Evolutionary conservation across 2,329 filamentous ascomycete species (phyloP), one percentile per base, ranked within the genome.

Genomic region (Cladosporium oxysporum): DNA sequence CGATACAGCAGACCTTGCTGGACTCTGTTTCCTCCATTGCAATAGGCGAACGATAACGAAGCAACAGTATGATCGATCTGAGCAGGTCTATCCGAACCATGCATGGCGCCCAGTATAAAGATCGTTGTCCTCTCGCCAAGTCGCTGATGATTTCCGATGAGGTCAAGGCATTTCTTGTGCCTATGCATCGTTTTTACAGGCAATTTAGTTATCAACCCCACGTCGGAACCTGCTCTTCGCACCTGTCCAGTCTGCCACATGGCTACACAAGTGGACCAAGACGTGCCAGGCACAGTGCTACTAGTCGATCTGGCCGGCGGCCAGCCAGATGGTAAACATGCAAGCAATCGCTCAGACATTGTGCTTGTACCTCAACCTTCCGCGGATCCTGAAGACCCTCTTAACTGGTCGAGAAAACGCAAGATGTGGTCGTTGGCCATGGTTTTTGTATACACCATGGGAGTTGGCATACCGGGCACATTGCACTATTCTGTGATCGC

Each of bases 401-500:
- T 65, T n/a, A 71, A 71, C 49, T 72, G 70, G 71, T 75, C 76
- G 21, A 73, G 69, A 3, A 69, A 73, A 18, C 75, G 81, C 37
- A 83, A 83, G 66, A 60, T 77, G 6, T 63, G 81, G 29, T 80
- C 80, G 0, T 79, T 79, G 1, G 71, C 77, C 5, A 81, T 77
- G 66, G 69, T 71, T 62, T 80, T 78, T 69, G 75, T 83, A 18
- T 84, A 84, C 69, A 81, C 79, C 1, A 76, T 83, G 58, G 81
- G 81, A 73, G 79, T 79, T 18, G 83, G 83, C 18, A 81, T 85
- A 47, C 78, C 83, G 4, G 76, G 77, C 28, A 79, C 83, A 0
- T 77, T 81, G 10, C 79, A 83, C 21, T 85, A 85, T 68, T 82
- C 79, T 8, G 80, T 85, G 7, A 74, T 85, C 8, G 79, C 79